Evolutionary conservation across 2,329 filamentous ascomycete species (phyloP).

Genomic region (Paradendryphiella salina): DNA sequence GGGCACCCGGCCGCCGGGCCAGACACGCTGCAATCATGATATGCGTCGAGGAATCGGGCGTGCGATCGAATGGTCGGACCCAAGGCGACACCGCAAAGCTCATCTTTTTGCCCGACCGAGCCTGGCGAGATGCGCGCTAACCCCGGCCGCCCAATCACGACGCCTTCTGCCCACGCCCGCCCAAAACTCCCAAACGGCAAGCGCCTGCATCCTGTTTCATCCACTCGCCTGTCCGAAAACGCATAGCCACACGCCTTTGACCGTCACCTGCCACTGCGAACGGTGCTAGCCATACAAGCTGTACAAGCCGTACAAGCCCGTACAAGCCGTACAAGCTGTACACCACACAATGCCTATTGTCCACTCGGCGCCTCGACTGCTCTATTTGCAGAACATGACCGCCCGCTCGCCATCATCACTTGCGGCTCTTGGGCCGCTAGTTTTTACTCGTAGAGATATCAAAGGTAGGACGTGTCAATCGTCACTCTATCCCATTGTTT

Average conservation of each 20-base stretch:
- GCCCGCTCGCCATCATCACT: slow-evolving; percentile 16
- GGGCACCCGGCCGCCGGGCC: slow-evolving; percentile 33
- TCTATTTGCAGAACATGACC: slow-evolving; percentile 38
- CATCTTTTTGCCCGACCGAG: slow-evolving; percentile 29
- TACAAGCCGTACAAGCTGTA: slow-evolving; percentile 19
- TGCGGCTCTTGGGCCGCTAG: slow-evolving; percentile 16
- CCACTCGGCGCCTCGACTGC: slow-evolving; percentile 40
- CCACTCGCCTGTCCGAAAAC: slow-evolving; percentile 23
- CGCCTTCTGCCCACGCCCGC: slow-evolving; percentile 18
- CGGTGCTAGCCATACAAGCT: slow-evolving; percentile 22
- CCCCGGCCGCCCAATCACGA: slow-evolving; percentile 36
- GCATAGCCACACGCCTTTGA: slow-evolving; percentile 38
- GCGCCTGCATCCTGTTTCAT: slow-evolving; percentile 39
- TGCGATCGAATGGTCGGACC: slow-evolving; percentile 14
- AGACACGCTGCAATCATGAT: slow-evolving; percentile 44
- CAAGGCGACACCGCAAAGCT: slow-evolving; percentile 21
- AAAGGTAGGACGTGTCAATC: slow-evolving; percentile 9
- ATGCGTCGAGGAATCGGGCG: slow-evolving; percentile 18
- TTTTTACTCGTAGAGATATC: slow-evolving; percentile 27
- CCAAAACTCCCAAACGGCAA: slow-evolving; percentile 33
- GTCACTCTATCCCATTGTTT: slow-evolving; percentile 12
- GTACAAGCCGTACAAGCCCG: slow-evolving; percentile 16
- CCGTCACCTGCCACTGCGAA: slow-evolving; percentile 36
- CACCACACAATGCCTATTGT: slow-evolving; percentile 30
- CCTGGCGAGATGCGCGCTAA: slow-evolving; percentile 23